A percentile compares a stretch with the other conserved stretches of the same genome.
phyloP scores from a whole-genome alignment of 768 basidiomycete species.

The Hemileccinum rubropunctum region DNA sequence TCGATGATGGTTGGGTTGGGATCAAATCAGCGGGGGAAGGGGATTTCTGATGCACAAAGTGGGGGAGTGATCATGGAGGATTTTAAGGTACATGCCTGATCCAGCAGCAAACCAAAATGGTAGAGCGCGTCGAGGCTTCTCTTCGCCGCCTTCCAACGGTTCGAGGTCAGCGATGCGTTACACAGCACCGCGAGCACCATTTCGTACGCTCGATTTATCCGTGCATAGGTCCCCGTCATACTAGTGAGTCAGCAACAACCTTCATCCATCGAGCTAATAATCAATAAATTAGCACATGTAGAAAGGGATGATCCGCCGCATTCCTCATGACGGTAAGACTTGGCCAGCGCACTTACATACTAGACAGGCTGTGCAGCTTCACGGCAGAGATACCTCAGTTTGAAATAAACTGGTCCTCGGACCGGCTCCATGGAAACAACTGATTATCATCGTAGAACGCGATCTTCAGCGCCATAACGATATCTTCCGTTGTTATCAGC shows the following conservation, averaged over 20 bases:
- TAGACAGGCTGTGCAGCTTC: background rate
- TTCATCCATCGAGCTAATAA: background rate
- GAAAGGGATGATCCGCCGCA: background rate
- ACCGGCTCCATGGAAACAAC: too few species aligned
- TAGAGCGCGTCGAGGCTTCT: background rate
- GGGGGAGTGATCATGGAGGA: background rate
- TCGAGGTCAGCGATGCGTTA: conserved; percentile 5
- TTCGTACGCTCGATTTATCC: background rate
- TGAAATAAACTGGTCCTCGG: too few species aligned
- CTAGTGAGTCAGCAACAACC: background rate
- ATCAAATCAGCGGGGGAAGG: background rate
- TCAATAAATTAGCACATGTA: background rate
- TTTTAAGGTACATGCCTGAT: conserved; percentile 6
- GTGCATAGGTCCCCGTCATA: conserved; percentile 1
- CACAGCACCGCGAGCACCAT: background rate
- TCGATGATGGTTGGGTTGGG: background rate
- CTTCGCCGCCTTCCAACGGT: background rate
- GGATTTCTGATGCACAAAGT: too few species aligned
- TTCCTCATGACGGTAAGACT: too few species aligned
- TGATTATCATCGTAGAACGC: background rate
- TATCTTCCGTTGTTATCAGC: conserved; percentile 13
- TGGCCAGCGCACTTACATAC: background rate
- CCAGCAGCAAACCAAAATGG: background rate
- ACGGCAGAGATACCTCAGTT: background rate
- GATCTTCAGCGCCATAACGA: conserved; percentile 1